phyloP scores from a whole-genome alignment of 2,329 filamentous ascomycete genomes.

The Didymella exigua region DNA sequence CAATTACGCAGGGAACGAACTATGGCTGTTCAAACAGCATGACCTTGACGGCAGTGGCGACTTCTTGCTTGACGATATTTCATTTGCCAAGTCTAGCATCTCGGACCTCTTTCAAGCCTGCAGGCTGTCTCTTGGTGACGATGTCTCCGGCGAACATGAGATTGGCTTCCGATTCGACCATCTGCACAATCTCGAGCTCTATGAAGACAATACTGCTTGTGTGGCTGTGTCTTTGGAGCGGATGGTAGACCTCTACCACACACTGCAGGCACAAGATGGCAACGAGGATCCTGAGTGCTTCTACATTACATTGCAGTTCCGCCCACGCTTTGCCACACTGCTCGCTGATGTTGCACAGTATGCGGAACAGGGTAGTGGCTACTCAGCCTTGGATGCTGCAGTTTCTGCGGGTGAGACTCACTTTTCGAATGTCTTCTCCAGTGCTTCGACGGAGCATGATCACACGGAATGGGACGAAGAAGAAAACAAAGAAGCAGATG shows the following conservation, averaged over 20 bases:
- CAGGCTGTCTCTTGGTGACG: slow-evolving; percentile 60
- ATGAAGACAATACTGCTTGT: slow-evolving; percentile 41
- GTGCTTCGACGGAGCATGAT: slow-evolving; percentile 27
- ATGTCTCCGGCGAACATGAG: slow-evolving; percentile 59
- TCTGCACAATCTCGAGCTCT: slow-evolving; percentile 48
- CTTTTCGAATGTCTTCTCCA: slow-evolving; percentile 27
- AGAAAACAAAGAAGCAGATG: slow-evolving; percentile 12
- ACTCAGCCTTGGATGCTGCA: slow-evolving; percentile 54
- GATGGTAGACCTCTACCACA: slow-evolving; percentile 64
- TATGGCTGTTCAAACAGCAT: slow-evolving; percentile 41
- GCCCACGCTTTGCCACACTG: slow-evolving; percentile 59
- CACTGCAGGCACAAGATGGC: slow-evolving; percentile 65
- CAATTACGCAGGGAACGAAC: slow-evolving; percentile 37
- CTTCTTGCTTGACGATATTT: slow-evolving; percentile 37
- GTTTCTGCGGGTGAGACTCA: slow-evolving; percentile 36
- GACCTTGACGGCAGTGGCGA: slow-evolving; percentile 39
- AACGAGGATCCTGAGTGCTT: slow-evolving; percentile 59
- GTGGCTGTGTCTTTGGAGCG: slow-evolving; percentile 49
- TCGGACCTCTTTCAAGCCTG: slow-evolving; percentile 62
- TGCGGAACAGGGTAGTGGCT: slow-evolving; percentile 62
- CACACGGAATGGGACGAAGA: slow-evolving; percentile 30
- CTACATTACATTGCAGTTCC: slow-evolving; percentile 62
- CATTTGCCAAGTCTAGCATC: slow-evolving; percentile 45
- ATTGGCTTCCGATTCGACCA: slow-evolving; percentile 52
- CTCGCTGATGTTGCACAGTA: slow-evolving; percentile 59